phyloP scores from a whole-genome alignment of 345 rosid genomes.

The Euphorbia lathyris region DNA sequence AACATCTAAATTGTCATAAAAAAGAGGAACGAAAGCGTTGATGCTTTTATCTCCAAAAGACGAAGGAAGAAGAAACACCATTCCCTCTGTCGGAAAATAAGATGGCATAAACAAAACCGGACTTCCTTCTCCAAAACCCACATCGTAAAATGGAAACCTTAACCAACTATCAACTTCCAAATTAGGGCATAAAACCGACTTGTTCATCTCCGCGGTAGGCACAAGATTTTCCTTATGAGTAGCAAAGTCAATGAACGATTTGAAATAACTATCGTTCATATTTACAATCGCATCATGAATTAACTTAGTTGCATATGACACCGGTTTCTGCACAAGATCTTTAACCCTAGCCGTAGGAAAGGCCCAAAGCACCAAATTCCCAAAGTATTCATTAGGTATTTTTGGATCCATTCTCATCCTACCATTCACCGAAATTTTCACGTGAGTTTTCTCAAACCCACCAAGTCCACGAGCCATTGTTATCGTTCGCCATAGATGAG shows the following conservation, averaged over 20 bases:
- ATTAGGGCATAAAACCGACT: conserved; percentile 18
- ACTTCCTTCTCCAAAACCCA: conserved; percentile 29
- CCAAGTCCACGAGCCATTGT: too few species aligned
- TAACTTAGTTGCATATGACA: conserved; percentile 24
- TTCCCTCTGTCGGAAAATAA: conserved; percentile 26
- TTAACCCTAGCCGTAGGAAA: conserved; percentile 25
- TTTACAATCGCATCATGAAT: conserved; percentile 26
- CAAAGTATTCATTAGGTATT: conserved; percentile 40
- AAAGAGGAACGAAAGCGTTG: conserved; percentile 27
- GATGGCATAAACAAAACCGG: too few species aligned
- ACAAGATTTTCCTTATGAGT: conserved; percentile 1
- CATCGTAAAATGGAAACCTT: conserved; percentile 33
- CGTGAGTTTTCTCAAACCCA: too few species aligned
- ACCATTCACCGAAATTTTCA: too few species aligned
- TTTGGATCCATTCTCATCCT: too few species aligned
- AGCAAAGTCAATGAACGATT: conserved; percentile 27
- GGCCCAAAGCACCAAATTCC: conserved; percentile 40
- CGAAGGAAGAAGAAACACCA: conserved; percentile 26
- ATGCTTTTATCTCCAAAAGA: conserved; percentile 28
- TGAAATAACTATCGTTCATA: conserved; percentile 13
- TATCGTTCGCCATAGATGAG: too few species aligned
- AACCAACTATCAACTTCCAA: too few species aligned
- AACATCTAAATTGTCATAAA: background rate
- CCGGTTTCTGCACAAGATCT: background rate
- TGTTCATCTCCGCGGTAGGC: conserved; percentile 7